Percentiles rank a stretch among this genome's conserved stretches.
phyloP scores from a whole-genome alignment of 1,139 yeast species.

The Wickerhamomyces sp. region DNA sequence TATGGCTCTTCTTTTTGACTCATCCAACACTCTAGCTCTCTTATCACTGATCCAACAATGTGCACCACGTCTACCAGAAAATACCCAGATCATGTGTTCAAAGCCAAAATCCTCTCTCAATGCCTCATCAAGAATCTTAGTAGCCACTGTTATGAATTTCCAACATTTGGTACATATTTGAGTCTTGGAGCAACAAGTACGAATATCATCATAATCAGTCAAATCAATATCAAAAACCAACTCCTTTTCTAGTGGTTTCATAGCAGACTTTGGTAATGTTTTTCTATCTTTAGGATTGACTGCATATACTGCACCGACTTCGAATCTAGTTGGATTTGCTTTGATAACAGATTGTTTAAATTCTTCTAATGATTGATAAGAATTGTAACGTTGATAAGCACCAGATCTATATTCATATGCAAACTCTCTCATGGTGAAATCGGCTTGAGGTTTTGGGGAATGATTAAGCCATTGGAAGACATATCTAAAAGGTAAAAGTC shows the following conservation, averaged over 20 bases:
- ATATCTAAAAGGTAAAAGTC: constrained; percentile 64
- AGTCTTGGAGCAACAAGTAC: constrained; percentile 91
- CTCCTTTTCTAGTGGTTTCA: constrained; percentile 82
- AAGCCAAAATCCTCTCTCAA: constrained; percentile 88
- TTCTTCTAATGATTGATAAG: constrained; percentile 62
- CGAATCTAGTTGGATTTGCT: constrained; percentile 87
- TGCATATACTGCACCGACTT: constrained; percentile 88
- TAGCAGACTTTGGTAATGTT: constrained; percentile 68
- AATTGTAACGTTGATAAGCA: constrained; percentile 85
- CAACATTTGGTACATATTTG: constrained; percentile 87
- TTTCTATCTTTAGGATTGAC: constrained; percentile 84
- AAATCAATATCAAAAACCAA: constrained; percentile 95
- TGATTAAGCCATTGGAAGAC: constrained; percentile 88
- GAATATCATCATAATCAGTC: constrained; percentile 89
- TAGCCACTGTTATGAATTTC: constrained; percentile 88
- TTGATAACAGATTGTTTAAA: constrained; percentile 69
- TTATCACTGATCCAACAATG: constrained; percentile 97
- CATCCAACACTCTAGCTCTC: constrained; percentile 72
- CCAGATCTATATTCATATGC: constrained; percentile 87
- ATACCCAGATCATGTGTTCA: constrained; percentile 85
- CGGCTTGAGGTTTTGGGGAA: constrained; percentile 62
- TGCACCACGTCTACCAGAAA: constrained; percentile 98
- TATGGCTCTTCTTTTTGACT: constrained; percentile 66
- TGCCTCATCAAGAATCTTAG: constrained; percentile 66
- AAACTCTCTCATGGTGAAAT: constrained; percentile 85